Evolutionary conservation across 192 early-diverging fungal genomes (phyloP), one percentile per base, ranked within the genome.

Genomic region (Umbelopsis sp.): DNA sequence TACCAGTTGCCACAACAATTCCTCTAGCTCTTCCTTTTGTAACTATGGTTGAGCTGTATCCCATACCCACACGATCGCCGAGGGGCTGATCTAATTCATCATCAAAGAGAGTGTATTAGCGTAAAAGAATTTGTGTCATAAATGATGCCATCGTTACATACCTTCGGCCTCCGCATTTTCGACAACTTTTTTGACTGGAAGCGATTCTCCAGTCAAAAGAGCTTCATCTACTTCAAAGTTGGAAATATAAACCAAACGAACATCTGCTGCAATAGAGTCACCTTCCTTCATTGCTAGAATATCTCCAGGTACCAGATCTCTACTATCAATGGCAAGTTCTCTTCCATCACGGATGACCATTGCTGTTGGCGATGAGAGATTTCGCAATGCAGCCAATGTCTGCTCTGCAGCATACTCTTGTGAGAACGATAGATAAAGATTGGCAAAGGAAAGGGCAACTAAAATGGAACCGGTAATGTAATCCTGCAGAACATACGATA

Each of bases 331-430:
- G 7, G 86, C 81, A 22, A 84, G 74, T 76, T 90, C 85, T 47
- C 82, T 83, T n/a, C 94, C 94, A 51, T 93, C 93, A 51, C 97
- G 93, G 75, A 98, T 84, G 20, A 98, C 95, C 29, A 85, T 85
- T 21, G 95, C 92, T 62, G 88, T 89, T 3, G 96, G 95, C 3
- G 96, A 95, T 10, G 90, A 88, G 73, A 98, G 81, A 36, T 91
- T 92, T 49, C 92, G 82, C 44, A 98, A 82, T 24, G 97, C 94
- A 71, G 96, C 95, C 83, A 98, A 83, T 4, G 97, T 95, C 73
- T 95, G 91, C 68, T 90, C 93, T 2, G 97, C 97, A 69, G 93
- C 91, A 86, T 91, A 98, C 74, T 99, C 97, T 84, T 99, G 97
- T 5, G 92, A 86, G 71, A 98, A 97, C 9, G 94, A 94, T 65